Percentiles rank a stretch among this genome's conserved stretches.
These are phyloP conservation scores for Aphanomyces cochlioides DNA, from an alignment of 352 stramenopile species.

Conservation along the genomic window DNA sequence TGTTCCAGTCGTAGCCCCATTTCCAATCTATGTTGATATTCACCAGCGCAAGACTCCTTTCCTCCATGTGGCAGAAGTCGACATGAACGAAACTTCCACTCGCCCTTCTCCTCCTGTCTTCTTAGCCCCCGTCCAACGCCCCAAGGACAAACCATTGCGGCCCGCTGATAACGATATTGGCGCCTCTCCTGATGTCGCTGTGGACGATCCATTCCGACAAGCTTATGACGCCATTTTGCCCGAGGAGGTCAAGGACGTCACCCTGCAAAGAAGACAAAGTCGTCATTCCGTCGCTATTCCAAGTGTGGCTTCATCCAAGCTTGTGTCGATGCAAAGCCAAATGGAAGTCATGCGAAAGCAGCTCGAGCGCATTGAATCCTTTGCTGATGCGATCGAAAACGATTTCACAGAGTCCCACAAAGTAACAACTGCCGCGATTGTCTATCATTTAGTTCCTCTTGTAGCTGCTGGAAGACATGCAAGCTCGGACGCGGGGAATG, in stretches of 20 bases:
- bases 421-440: not conserved
- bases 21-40: constrained; percentile 4
- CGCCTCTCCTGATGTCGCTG: not conserved
- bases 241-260: not conserved
- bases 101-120: not conserved
- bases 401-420: constrained; percentile 25
- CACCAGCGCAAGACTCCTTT: not conserved
- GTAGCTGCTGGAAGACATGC: constrained; percentile 23
- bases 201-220: not conserved
- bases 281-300: not conserved
- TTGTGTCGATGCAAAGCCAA: constrained; percentile 20
- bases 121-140: not conserved
- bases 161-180: not conserved
- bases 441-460: not conserved
- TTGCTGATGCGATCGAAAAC: constrained; percentile 23
- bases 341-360: constrained; percentile 15
- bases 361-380: constrained; percentile 20
- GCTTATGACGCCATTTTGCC: not conserved
- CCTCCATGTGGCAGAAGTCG: constrained; percentile 11
- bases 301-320: not conserved
- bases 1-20: not conserved
- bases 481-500: constrained; percentile 8
- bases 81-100: not conserved
- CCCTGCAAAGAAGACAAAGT: not conserved
- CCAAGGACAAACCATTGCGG: not conserved